Evolutionary conservation across 257 asterid genomes (phyloP).

Genomic region (Catharanthus roseus): DNA sequence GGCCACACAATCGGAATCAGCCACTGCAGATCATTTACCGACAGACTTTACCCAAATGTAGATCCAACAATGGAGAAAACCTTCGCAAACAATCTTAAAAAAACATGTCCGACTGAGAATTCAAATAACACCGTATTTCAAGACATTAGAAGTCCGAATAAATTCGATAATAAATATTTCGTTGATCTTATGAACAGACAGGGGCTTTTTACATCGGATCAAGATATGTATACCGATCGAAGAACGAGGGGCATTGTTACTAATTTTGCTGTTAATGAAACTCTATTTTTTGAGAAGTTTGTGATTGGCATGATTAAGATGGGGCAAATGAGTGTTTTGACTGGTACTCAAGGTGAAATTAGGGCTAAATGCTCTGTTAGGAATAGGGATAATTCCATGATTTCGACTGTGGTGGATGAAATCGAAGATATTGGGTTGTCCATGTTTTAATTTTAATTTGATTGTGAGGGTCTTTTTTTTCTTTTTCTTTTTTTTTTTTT

Average conservation of each 20-base stretch:
- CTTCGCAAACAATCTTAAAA: constrained; percentile 43
- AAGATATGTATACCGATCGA: constrained; percentile 56
- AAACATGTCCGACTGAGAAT: constrained; percentile 37
- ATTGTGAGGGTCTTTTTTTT: too few species aligned
- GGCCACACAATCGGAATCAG: constrained; percentile 73
- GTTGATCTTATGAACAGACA: constrained; percentile 66
- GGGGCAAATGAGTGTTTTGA: constrained; percentile 59
- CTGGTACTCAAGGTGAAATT: constrained; percentile 57
- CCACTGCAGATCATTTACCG: constrained; percentile 54
- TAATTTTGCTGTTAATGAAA: constrained; percentile 47
- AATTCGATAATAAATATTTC: constrained; percentile 58
- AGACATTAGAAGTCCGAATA: constrained; percentile 48
- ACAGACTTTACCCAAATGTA: constrained; percentile 60
- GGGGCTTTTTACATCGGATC: constrained; percentile 70
- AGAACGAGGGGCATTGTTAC: constrained; percentile 50
- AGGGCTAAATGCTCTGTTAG: constrained; percentile 54
- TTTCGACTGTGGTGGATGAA: constrained; percentile 26
- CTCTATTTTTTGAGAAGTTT: constrained; percentile 46
- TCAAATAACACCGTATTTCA: constrained; percentile 44
- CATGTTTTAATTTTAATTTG: not conserved
- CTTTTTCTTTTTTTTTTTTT: too few species aligned
- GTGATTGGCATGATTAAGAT: constrained; percentile 51
- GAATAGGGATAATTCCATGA: constrained; percentile 23
- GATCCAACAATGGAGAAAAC: constrained; percentile 57
- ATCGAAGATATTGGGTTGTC: constrained; percentile 14